These are phyloP conservation scores for Neurospora sp. DNA, from an alignment of 495 filamentous ascomycete genomes.

Conservation along the genomic window DNA sequence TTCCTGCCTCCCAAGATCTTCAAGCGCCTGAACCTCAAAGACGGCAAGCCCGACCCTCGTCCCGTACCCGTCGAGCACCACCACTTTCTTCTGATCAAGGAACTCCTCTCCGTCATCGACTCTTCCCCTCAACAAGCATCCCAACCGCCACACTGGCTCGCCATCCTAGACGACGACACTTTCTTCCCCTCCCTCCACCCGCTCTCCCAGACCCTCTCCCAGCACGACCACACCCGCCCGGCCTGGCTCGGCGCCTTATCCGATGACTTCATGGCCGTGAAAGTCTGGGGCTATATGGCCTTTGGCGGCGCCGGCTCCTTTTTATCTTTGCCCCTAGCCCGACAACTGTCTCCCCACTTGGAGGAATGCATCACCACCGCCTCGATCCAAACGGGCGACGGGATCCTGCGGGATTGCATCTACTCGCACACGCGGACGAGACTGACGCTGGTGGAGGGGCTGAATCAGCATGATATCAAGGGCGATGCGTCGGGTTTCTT, in stretches of 20 bases:
- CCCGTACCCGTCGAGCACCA: constrained; percentile 38
- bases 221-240: constrained; percentile 41
- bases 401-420: constrained; percentile 53
- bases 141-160: constrained; percentile 47
- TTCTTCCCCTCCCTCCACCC: constrained; percentile 57
- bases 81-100: constrained; percentile 53
- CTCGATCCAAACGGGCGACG: constrained; percentile 45
- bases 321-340: constrained; percentile 49
- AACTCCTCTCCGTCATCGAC: constrained; percentile 35
- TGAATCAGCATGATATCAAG: constrained; percentile 55
- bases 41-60: neutral
- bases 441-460: constrained; percentile 47
- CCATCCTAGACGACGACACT: constrained; percentile 63
- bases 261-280: constrained; percentile 51
- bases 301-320: constrained; percentile 64
- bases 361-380: constrained; percentile 44
- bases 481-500: constrained; percentile 53
- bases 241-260: constrained; percentile 54
- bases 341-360: constrained; percentile 41
- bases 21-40: constrained; percentile 19
- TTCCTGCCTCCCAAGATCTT: constrained; percentile 35
- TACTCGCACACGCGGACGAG: constrained; percentile 43
- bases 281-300: constrained; percentile 52
- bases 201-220: constrained; percentile 35
- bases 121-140: neutral